A percentile compares a stretch with the other conserved stretches of the same genome.
Evolutionary conservation across 164 flowering plant species (phyloP).

Genomic region (Piper betle): DNA sequence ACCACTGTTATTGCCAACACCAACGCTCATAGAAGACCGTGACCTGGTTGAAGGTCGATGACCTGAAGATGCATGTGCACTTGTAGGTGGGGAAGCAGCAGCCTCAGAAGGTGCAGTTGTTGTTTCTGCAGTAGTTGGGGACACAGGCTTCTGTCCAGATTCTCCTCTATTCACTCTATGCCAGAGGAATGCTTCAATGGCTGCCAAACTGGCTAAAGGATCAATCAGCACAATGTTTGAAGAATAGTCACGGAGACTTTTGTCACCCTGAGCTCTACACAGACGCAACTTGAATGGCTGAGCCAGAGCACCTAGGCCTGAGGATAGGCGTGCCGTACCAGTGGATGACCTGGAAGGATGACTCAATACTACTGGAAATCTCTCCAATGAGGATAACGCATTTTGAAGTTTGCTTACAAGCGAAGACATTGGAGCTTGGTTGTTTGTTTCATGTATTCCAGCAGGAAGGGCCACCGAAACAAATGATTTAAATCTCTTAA

Average conservation of each 20-base stretch:
- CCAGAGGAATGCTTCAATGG: conserved; percentile 94
- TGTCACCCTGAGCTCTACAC: conserved; percentile 83
- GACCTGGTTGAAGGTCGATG: conserved; percentile 81
- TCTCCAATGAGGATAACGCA: conserved; percentile 87
- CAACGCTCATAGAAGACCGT: conserved; percentile 62
- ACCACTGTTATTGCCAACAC: conserved; percentile 15
- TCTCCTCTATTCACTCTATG: conserved; percentile 82
- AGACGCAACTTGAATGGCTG: conserved; percentile 95
- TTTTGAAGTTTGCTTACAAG: conserved; percentile 88
- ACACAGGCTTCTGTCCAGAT: conserved; percentile 54
- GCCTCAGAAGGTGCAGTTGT: conserved; percentile 44
- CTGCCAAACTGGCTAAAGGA: conserved; percentile 93
- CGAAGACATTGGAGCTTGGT: conserved; percentile 54
- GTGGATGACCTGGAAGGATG: conserved; percentile 71
- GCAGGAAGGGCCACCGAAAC: conserved; percentile 60
- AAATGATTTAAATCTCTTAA: conserved; percentile 68
- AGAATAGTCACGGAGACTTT: conserved; percentile 90
- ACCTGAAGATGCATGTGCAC: conserved; percentile 51
- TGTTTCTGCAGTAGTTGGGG: conserved; percentile 53
- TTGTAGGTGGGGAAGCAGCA: conserved; percentile 41
- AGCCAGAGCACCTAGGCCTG: conserved; percentile 77
- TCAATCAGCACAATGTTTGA: conserved; percentile 88
- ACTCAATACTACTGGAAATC: conserved; percentile 88
- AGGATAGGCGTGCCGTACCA: conserved; percentile 74
- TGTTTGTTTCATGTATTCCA: conserved; percentile 18